Conservation (phyloP, 352 stramenopile genomes). For the Poterioochromonas sp. region DNA sequence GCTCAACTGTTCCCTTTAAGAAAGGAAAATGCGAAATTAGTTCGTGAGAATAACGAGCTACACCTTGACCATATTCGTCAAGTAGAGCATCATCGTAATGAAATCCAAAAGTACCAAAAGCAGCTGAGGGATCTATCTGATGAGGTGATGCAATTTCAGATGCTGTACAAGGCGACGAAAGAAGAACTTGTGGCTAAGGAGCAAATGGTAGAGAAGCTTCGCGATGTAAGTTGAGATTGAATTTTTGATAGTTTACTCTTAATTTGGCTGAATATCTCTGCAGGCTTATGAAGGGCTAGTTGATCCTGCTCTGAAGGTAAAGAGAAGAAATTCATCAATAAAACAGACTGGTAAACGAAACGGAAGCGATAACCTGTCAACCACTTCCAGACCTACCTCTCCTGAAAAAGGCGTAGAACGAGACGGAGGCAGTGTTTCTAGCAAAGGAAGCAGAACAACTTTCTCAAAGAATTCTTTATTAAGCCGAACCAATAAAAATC, state of each 20-base stretch:
- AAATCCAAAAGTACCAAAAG: background rate
- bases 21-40: conserved; percentile 22
- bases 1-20: conserved; percentile 20
- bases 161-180: background rate
- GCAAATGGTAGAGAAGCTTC: background rate
- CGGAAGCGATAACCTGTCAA: too few species aligned
- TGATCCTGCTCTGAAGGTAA: background rate
- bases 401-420: too few species aligned
- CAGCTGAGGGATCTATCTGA: background rate
- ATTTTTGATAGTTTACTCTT: too few species aligned
- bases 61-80: conserved; percentile 9
- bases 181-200: background rate
- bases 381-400: too few species aligned
- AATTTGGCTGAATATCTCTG: too few species aligned
- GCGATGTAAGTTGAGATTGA: conserved; percentile 22
- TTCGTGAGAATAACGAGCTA: conserved; percentile 14
- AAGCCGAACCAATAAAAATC: too few species aligned
- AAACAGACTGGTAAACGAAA: background rate
- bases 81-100: background rate
- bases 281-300: background rate
- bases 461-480: background rate
- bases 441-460: background rate
- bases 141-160: background rate
- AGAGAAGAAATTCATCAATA: background rate
- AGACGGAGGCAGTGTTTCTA: background rate